These are phyloP conservation scores for Akanthomyces uredinophilus DNA, from an alignment of 2,329 filamentous ascomycete genomes.

Conservation along the genomic window DNA sequence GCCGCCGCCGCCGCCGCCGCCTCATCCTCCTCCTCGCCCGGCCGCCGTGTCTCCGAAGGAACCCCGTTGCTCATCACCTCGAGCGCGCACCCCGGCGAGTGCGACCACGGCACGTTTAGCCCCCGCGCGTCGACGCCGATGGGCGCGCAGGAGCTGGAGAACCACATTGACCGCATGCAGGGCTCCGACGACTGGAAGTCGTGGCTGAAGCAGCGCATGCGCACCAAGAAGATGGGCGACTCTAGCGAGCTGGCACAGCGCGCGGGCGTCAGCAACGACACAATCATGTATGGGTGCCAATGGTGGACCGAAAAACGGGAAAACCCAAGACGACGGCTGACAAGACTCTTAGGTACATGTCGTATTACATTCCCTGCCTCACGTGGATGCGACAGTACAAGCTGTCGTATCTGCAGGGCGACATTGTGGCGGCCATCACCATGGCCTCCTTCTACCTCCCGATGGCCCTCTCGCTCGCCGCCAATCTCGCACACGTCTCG, in stretches of 20 bases:
- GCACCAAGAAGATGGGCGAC: constrained; percentile 64
- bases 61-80: constrained; percentile 42
- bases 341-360: constrained; percentile 62
- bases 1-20: background rate
- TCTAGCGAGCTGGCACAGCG: constrained; percentile 66
- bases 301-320: no score
- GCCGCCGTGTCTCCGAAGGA: constrained; percentile 37
- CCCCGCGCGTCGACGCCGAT: constrained; percentile 52
- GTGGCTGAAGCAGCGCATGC: constrained; percentile 47
- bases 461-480: constrained; percentile 89
- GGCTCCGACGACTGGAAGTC: constrained; percentile 42
- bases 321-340: constrained; percentile 15
- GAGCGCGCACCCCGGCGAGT: constrained; percentile 42
- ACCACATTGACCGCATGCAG: constrained; percentile 4
- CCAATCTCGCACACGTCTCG: constrained; percentile 87
- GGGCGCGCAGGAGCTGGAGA: background rate
- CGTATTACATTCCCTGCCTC: constrained; percentile 88
- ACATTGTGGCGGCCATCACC: constrained; percentile 84
- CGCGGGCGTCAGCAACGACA: constrained; percentile 68
- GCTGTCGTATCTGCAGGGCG: constrained; percentile 75
- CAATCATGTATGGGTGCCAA: constrained; percentile 58
- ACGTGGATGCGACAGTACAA: constrained; percentile 89
- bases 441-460: constrained; percentile 98
- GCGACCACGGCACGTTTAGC: constrained; percentile 73
- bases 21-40: constrained; percentile 17